A percentile compares a stretch with the other conserved stretches of the same genome.
Conservation (phyloP, 495 filamentous ascomycete species). For the Lichenothelia convexa region DNA sequence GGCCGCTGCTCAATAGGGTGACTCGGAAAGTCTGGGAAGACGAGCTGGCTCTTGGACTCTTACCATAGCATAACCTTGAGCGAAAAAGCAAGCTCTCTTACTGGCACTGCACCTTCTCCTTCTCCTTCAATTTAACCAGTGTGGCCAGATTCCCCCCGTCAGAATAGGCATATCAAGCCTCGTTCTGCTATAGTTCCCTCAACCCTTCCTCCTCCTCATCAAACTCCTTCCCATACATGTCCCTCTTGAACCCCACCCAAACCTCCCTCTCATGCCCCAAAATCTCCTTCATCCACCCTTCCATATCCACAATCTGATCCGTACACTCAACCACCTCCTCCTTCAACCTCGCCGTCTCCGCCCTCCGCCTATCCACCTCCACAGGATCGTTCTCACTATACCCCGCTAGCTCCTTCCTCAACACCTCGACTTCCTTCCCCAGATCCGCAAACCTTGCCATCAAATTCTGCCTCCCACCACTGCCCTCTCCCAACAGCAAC, state of each 20-base stretch:
- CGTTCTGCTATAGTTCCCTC: conserved; percentile 37
- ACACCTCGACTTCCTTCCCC: conserved; percentile 18
- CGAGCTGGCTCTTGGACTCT: no score
- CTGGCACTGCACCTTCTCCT: no score
- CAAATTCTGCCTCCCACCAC: conserved; percentile 19
- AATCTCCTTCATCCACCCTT: conserved; percentile 36
- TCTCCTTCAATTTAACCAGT: no score
- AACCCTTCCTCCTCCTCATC: conserved; percentile 42
- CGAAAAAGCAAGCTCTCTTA: no score
- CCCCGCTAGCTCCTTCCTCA: conserved; percentile 27
- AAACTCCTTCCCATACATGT: conserved; percentile 42
- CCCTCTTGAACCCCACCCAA: conserved; percentile 31
- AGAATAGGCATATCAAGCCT: no score
- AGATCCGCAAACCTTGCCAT: conserved; percentile 15
- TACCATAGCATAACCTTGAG: no score
- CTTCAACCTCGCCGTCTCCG: conserved; percentile 26
- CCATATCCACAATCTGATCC: conserved; percentile 25
- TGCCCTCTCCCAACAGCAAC: conserved; percentile 11
- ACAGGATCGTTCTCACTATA: conserved; percentile 34
- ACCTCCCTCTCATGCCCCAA: conserved; percentile 33
- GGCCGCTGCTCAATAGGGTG: no score
- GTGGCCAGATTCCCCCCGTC: no score
- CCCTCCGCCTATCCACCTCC: conserved; percentile 31
- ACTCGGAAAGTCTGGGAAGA: no score
- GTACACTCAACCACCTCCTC: conserved; percentile 4